Percentiles rank a stretch among this genome's conserved stretches.
Evolutionary conservation across 208 protist genomes (phyloP).

Genomic region (Trypanosoma cruzi): DNA sequence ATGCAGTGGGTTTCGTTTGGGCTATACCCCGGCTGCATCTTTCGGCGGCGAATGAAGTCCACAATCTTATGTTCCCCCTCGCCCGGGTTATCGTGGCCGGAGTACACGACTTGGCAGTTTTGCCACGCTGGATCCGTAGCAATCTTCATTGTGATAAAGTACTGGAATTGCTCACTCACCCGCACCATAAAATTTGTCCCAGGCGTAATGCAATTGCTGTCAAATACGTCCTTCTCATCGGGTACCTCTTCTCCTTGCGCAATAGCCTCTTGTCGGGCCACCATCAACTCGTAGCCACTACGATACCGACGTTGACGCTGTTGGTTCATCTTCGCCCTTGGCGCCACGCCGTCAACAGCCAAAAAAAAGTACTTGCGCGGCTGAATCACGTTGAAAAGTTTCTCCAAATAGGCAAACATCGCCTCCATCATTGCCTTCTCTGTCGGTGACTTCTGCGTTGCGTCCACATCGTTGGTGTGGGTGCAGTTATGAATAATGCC

Average conservation of each 20-base stretch:
- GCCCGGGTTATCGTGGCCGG: slow-evolving; percentile 95
- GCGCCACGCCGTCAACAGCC: slow-evolving; percentile 98
- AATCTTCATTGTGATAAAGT: slow-evolving; percentile 96
- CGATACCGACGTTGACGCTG: slow-evolving; percentile 97
- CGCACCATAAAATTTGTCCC: slow-evolving; percentile 98
- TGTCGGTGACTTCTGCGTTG: slow-evolving; percentile 73
- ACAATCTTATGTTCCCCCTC: slow-evolving; percentile 99
- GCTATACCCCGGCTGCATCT: slow-evolving; percentile 93
- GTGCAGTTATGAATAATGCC: slow-evolving; percentile 99
- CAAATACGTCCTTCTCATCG: slow-evolving; percentile 92
- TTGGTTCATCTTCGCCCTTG: slow-evolving; percentile 99
- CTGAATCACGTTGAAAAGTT: slow-evolving; percentile 95
- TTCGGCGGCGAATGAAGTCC: slow-evolving; percentile 97
- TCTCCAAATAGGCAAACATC: slow-evolving; percentile 98
- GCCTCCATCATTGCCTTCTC: slow-evolving; percentile 96
- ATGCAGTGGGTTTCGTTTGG: slow-evolving; percentile 97
- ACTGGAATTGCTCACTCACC: slow-evolving; percentile 92
- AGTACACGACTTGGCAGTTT: slow-evolving; percentile 94
- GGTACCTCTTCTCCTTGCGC: slow-evolving; percentile 68
- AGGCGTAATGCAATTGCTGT: slow-evolving; percentile 98
- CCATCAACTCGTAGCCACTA: slow-evolving; percentile 87
- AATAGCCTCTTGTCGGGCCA: slow-evolving; percentile 75
- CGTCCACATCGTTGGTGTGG: slow-evolving; percentile 95
- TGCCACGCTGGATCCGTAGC: slow-evolving; percentile 93
- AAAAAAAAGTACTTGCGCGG: slow-evolving; percentile 97